A percentile compares a stretch with the other conserved stretches of the same genome.
These are phyloP conservation scores for Ceratocystis variospora DNA, from an alignment of 2,329 filamentous ascomycete species.

Conservation along the genomic window DNA sequence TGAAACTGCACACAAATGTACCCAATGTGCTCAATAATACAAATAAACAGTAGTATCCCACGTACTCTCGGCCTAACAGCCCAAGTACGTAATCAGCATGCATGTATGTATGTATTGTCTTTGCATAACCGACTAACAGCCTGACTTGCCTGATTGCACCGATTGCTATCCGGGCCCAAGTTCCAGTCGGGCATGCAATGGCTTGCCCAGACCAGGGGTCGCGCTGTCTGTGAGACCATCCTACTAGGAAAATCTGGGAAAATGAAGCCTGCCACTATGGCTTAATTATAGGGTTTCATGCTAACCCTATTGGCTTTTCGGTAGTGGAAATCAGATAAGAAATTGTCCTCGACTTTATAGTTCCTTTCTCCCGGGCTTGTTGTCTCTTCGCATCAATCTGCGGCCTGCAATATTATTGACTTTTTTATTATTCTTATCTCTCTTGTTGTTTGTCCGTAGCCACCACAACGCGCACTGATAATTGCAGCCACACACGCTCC, in stretches of 20 bases:
- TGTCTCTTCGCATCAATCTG: too few species aligned
- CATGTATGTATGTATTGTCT: neutral
- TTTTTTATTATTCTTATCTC: too few species aligned
- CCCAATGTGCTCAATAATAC: neutral
- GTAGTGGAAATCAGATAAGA: neutral
- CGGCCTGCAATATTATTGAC: too few species aligned
- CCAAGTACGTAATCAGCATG: neutral
- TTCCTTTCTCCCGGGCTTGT: neutral
- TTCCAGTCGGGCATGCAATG: neutral
- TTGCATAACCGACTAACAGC: neutral
- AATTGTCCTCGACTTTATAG: neutral
- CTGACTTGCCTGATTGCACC: neutral
- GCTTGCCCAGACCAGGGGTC: neutral
- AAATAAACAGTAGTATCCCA: neutral
- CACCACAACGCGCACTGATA: too few species aligned
- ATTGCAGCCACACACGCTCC: too few species aligned
- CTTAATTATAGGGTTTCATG: neutral
- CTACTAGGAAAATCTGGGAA: neutral
- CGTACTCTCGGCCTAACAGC: neutral
- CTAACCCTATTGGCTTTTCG: neutral
- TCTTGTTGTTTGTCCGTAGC: neutral
- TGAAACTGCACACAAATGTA: too few species aligned
- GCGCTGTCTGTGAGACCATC: neutral
- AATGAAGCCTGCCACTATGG: neutral
- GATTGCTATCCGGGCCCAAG: neutral